These are phyloP conservation scores for Cystobasidium onofrii DNA, from an alignment of 768 basidiomycete species.

Conservation along the genomic window DNA sequence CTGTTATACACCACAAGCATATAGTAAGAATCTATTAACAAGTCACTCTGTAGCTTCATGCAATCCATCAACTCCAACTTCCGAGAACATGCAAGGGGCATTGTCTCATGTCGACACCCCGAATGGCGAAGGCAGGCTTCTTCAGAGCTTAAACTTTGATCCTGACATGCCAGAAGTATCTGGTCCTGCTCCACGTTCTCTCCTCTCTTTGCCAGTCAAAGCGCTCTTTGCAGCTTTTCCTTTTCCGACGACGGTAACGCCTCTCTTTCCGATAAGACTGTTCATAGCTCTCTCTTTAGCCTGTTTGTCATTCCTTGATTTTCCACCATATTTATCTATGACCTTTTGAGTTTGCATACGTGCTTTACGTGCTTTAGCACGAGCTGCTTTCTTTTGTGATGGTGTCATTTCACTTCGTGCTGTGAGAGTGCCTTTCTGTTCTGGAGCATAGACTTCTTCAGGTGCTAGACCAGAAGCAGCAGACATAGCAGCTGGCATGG, in stretches of 20 bases:
- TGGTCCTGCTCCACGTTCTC: slow-evolving; percentile 25
- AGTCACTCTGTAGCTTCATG: background rate
- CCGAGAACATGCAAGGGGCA: background rate
- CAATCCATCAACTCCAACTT: background rate
- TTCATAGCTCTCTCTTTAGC: slow-evolving; percentile 78
- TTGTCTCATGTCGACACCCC: background rate
- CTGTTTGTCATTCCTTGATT: slow-evolving; percentile 51
- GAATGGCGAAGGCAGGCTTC: too few relatives aligned
- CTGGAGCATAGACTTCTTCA: slow-evolving; percentile 66
- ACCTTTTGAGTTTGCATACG: slow-evolving; percentile 62
- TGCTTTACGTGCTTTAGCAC: slow-evolving; percentile 46
- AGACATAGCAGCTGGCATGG: slow-evolving; percentile 73
- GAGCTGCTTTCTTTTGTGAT: slow-evolving; percentile 64
- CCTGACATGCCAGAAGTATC: background rate
- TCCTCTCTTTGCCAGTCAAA: slow-evolving; percentile 33
- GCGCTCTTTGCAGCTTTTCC: slow-evolving; percentile 38
- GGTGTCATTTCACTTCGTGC: slow-evolving; percentile 71
- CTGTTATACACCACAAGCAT: background rate
- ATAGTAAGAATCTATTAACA: background rate
- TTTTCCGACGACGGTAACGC: slow-evolving; percentile 82
- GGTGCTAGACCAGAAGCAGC: slow-evolving; percentile 76
- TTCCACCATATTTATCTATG: slow-evolving; percentile 52
- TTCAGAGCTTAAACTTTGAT: slow-evolving; percentile 16
- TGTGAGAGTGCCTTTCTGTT: slow-evolving; percentile 22
- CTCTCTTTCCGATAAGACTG: slow-evolving; percentile 71